Conservation (phyloP, 176 grass and related monocot genomes). For the Lolium rigidum region DNA sequence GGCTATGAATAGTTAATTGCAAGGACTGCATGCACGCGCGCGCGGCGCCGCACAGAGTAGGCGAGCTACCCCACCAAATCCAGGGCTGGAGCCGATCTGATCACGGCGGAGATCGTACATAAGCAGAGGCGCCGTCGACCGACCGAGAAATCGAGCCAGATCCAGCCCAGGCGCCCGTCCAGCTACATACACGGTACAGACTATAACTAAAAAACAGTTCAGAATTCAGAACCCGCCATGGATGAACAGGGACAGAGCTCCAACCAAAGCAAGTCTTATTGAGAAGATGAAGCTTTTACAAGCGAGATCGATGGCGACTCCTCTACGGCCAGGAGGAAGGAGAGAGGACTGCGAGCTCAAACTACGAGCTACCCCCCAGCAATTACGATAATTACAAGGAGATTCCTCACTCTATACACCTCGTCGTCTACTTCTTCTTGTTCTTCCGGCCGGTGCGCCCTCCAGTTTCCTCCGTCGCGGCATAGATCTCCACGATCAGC, state of each 20-base stretch:
- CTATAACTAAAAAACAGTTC: too few species aligned
- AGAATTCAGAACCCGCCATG: neutral
- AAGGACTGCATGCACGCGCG: too few species aligned
- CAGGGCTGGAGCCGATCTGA: too few species aligned
- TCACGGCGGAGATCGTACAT: too few species aligned
- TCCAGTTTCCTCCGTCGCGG: constrained; percentile 36
- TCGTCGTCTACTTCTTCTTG: constrained; percentile 38
- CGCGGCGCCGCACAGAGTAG: too few species aligned
- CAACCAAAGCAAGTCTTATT: constrained; percentile 38
- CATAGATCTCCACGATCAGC: constrained; percentile 63
- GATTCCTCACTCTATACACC: constrained; percentile 25
- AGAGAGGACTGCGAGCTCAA: constrained; percentile 8
- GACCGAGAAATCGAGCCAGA: too few species aligned
- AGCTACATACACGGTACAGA: too few species aligned
- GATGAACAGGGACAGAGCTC: neutral
- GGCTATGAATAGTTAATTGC: too few species aligned
- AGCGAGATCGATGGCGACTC: neutral
- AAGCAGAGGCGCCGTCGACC: too few species aligned
- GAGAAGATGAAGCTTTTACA: constrained; percentile 35
- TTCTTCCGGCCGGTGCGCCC: constrained; percentile 23
- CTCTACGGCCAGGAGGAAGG: neutral
- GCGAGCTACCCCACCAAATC: too few species aligned
- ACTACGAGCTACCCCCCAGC: constrained; percentile 47
- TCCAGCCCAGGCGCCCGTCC: too few species aligned
- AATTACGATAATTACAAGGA: constrained; percentile 41